A percentile compares a stretch with the other conserved stretches of the same genome.
phyloP scores from a whole-genome alignment of 2,329 filamentous ascomycete genomes.

The Ceratocystis eucalypticola region DNA sequence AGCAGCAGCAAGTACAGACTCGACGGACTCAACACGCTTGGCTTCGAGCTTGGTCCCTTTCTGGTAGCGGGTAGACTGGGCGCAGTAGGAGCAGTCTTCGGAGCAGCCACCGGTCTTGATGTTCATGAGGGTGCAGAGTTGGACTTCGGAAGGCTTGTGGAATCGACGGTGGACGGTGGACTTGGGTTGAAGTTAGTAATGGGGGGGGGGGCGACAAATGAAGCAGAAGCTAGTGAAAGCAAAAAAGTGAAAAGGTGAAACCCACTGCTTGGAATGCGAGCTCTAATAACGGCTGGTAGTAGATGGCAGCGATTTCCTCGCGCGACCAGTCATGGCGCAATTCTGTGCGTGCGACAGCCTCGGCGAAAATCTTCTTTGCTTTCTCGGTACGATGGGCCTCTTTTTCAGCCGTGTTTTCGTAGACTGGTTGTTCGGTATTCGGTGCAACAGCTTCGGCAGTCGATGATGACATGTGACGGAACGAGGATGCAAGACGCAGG shows the following conservation, averaged over 20 bases:
- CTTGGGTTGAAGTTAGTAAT: conserved; percentile 30
- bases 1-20: conserved; percentile 67
- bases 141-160: conserved; percentile 69
- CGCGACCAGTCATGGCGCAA: conserved; percentile 66
- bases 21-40: conserved; percentile 64
- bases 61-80: conserved; percentile 69
- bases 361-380: conserved; percentile 27
- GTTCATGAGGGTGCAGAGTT: conserved; percentile 92
- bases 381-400: neutral
- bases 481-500: neutral
- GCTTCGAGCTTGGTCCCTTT: conserved; percentile 67
- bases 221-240: neutral
- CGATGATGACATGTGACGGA: neutral
- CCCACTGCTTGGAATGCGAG: conserved; percentile 60
- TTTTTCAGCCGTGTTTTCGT: neutral
- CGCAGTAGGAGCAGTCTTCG: conserved; percentile 88
- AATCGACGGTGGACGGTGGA: conserved; percentile 68
- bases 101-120: conserved; percentile 90
- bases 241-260: conserved; percentile 14
- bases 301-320: conserved; percentile 69
- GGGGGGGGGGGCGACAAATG: neutral
- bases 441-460: conserved; percentile 2
- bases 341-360: conserved; percentile 45
- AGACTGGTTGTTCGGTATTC: neutral
- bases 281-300: conserved; percentile 69